These are phyloP conservation scores for Mycena haematopus DNA, from an alignment of 768 basidiomycete species.

Conservation along the genomic window DNA sequence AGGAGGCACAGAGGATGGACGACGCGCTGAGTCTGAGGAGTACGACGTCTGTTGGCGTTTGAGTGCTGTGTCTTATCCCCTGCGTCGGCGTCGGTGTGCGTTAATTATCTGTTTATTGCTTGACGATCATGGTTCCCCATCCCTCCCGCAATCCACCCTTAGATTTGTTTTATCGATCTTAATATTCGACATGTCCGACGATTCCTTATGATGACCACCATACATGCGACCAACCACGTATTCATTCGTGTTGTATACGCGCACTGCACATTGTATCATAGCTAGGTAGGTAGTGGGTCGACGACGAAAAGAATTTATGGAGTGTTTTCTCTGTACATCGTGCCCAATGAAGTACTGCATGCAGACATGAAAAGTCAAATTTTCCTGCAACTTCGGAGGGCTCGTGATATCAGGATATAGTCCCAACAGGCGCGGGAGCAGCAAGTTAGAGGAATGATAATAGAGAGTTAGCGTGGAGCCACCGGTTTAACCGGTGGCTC, in stretches of 20 bases:
- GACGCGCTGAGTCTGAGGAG: constrained; percentile 20
- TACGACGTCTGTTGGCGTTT: not conserved
- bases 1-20: constrained; percentile 9
- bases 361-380: too few relatives aligned
- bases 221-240: not conserved
- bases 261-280: not conserved
- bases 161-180: constrained; percentile 17
- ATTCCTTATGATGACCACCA: not conserved
- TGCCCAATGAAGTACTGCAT: too few relatives aligned
- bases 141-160: not conserved
- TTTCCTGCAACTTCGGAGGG: too few relatives aligned
- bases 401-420: too few relatives aligned
- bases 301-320: not conserved
- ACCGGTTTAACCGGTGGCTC: too few relatives aligned
- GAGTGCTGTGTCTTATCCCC: not conserved
- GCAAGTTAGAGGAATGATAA: too few relatives aligned
- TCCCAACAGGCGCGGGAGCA: too few relatives aligned
- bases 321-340: not conserved
- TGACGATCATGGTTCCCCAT: too few relatives aligned
- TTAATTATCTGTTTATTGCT: not conserved
- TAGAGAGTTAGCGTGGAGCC: not conserved
- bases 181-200: constrained; percentile 10
- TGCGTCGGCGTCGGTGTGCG: not conserved
- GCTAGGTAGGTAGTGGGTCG: not conserved
- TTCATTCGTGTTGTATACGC: not conserved